Percentiles rank a stretch among this genome's conserved stretches.
Conservation (phyloP, 1,284 basidiomycete genomes). For the Golubevia sp. region DNA sequence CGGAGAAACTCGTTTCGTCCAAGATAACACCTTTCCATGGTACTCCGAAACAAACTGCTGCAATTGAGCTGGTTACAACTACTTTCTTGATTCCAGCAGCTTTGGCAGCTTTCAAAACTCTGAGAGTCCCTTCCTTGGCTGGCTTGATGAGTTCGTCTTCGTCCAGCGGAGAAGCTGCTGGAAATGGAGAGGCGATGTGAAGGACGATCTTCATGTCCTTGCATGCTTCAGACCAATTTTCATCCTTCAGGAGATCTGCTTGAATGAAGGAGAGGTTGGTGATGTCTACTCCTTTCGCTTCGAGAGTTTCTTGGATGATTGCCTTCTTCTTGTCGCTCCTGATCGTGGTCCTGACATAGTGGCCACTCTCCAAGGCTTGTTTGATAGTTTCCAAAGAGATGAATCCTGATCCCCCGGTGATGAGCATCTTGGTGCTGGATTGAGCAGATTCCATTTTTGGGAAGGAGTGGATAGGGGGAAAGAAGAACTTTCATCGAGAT, state of each 20-base stretch:
- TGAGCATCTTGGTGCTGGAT: slow-evolving; percentile 38
- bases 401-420: slow-evolving; percentile 14
- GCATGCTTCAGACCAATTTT: slow-evolving; percentile 12
- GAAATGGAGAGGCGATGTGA: slow-evolving; percentile 53
- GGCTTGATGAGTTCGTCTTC: slow-evolving; percentile 48
- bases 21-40: background rate
- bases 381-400: slow-evolving; percentile 7
- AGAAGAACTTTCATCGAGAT: too few relatives aligned
- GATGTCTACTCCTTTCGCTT: background rate
- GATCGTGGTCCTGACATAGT: slow-evolving; percentile 12
- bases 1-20: slow-evolving; percentile 9
- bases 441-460: too few relatives aligned
- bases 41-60: slow-evolving; percentile 27
- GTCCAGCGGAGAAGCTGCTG: slow-evolving; percentile 42
- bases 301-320: background rate
- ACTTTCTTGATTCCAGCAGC: slow-evolving; percentile 39
- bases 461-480: too few relatives aligned
- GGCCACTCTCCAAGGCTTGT: slow-evolving; percentile 3
- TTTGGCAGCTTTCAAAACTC: slow-evolving; percentile 44
- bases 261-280: background rate
- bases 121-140: slow-evolving; percentile 52
- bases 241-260: slow-evolving; percentile 11
- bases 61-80: slow-evolving; percentile 52
- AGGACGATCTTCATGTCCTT: slow-evolving; percentile 22
- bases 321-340: background rate